phyloP scores from a whole-genome alignment of 2,329 filamentous ascomycete species.

The Fusarium clavum region DNA sequence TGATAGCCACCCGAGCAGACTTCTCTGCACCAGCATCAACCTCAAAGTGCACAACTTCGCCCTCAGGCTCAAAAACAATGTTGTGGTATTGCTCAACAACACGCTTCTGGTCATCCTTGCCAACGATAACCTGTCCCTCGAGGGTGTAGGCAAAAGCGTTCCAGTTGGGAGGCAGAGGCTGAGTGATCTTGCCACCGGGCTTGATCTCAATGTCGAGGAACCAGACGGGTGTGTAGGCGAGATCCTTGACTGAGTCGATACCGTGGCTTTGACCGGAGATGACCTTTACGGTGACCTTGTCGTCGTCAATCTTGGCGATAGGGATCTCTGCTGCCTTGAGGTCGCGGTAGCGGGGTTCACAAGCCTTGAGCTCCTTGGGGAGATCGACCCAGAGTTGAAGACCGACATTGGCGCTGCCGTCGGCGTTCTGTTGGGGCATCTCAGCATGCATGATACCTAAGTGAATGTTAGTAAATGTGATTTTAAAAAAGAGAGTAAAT shows the following conservation, averaged over 20 bases:
- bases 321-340: conserved; percentile 84
- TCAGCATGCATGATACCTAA: conserved; percentile 92
- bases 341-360: conserved; percentile 93
- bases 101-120: conserved; percentile 61
- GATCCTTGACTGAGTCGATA: conserved; percentile 86
- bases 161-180: conserved; percentile 83
- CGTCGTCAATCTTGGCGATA: conserved; percentile 74
- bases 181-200: conserved; percentile 81
- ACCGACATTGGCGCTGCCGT: conserved; percentile 83
- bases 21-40: conserved; percentile 74
- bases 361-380: conserved; percentile 82
- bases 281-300: conserved; percentile 84
- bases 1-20: conserved; percentile 66
- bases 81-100: conserved; percentile 81
- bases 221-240: conserved; percentile 98
- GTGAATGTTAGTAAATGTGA: neutral
- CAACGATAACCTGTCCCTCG: conserved; percentile 76
- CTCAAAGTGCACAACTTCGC: conserved; percentile 78
- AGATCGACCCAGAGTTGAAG: conserved; percentile 97
- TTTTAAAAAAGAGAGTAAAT: too few species aligned
- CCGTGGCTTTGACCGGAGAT: conserved; percentile 89
- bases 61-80: conserved; percentile 84
- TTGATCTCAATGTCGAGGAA: conserved; percentile 84
- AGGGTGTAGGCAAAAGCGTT: conserved; percentile 91
- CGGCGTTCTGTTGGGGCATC: conserved; percentile 85